Evolutionary conservation across 2,329 filamentous ascomycete species (phyloP).

Genomic region (Diaporthe ilicicola): DNA sequence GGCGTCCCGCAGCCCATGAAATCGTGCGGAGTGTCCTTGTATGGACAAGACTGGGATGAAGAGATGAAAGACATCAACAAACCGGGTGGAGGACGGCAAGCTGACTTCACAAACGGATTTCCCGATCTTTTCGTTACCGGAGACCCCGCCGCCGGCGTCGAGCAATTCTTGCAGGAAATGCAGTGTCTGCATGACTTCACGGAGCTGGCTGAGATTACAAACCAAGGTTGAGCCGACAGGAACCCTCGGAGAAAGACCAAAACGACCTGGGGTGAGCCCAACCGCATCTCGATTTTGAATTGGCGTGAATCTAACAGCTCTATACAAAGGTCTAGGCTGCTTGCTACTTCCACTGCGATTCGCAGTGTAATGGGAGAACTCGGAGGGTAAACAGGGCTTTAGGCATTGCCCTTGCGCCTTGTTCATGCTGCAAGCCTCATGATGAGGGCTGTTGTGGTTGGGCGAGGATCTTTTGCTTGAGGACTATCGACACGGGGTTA

Average conservation of each 20-base stretch:
- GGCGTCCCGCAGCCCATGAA: constrained; percentile 17
- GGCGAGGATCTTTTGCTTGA: constrained; percentile 49
- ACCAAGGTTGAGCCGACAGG: background rate
- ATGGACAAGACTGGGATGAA: constrained; percentile 29
- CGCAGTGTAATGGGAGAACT: background rate
- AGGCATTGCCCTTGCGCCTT: background rate
- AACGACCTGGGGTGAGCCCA: background rate
- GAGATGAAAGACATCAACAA: constrained; percentile 35
- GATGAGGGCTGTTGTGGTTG: constrained; percentile 34
- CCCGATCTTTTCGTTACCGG: constrained; percentile 7
- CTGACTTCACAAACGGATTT: constrained; percentile 13
- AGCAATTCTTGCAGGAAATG: constrained; percentile 20
- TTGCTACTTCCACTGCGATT: background rate
- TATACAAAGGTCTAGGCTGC: background rate
- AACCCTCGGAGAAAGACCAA: background rate
- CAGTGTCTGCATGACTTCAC: constrained; percentile 24
- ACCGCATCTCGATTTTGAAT: background rate
- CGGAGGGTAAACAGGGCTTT: background rate
- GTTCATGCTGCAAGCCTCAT: background rate
- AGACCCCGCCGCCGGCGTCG: background rate
- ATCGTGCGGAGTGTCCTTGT: constrained; percentile 34
- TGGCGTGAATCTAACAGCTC: background rate
- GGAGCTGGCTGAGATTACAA: background rate
- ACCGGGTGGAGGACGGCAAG: background rate
- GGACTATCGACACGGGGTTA: constrained; percentile 40